A percentile compares a stretch with the other conserved stretches of the same genome.
Conservation (phyloP, 352 stramenopile genomes). For the Globisporangium irregulare region DNA sequence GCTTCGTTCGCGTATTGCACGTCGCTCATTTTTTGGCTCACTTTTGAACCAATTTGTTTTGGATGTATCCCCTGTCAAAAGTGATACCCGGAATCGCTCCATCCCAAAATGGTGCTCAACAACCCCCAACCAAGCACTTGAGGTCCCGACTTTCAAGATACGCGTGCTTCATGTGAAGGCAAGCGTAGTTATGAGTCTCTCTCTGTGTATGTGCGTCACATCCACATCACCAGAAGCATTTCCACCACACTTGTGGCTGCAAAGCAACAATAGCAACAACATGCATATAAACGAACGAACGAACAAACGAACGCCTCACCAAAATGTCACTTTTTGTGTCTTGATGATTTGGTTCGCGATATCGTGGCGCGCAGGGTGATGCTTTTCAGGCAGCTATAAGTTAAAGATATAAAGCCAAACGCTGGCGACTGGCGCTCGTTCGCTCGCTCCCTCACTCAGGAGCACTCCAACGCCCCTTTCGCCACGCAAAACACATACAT, state of each 20-base stretch:
- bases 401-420: conserved; percentile 9
- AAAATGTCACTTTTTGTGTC: conserved; percentile 9
- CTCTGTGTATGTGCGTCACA: no score
- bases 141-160: background rate
- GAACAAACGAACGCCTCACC: background rate
- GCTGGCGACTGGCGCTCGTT: background rate
- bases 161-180: background rate
- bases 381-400: conserved; percentile 4
- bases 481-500: background rate
- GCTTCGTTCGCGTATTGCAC: background rate
- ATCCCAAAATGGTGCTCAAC: background rate
- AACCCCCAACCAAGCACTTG: background rate
- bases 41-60: background rate
- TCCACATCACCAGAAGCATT: no score
- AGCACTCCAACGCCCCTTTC: background rate
- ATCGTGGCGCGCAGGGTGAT: background rate
- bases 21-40: conserved; percentile 6
- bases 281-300: no score
- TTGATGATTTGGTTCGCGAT: background rate
- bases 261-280: background rate
- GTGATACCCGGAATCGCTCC: background rate
- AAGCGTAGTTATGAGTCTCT: no score
- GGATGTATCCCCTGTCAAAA: background rate
- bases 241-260: no score
- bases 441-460: background rate